Percentiles rank a stretch among this genome's conserved stretches.
Conservation (phyloP, 2,329 filamentous ascomycete genomes). For the Monilinia laxa region DNA sequence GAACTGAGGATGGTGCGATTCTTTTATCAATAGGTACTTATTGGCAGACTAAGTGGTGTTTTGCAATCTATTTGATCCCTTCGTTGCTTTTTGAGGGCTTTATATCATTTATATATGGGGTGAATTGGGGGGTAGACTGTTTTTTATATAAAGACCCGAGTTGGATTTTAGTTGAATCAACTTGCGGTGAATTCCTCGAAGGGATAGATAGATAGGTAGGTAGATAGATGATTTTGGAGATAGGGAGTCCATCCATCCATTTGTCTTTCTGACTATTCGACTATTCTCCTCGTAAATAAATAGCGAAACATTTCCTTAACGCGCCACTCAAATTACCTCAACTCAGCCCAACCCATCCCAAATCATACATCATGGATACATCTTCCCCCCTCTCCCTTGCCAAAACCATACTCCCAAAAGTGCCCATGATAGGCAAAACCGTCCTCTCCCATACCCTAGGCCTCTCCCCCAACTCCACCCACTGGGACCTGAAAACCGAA, state of each 20-base stretch:
- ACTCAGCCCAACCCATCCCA: not conserved
- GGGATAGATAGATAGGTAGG: too few species aligned
- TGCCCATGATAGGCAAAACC: constrained; percentile 62
- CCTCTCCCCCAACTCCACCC: constrained; percentile 66
- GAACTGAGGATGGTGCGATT: too few species aligned
- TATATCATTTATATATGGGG: not conserved
- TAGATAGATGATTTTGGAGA: not conserved
- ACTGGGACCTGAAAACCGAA: constrained; percentile 76
- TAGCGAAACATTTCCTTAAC: not conserved
- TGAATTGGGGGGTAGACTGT: not conserved
- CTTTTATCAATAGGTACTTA: too few species aligned
- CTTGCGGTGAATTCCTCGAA: not conserved
- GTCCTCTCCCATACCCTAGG: constrained; percentile 63
- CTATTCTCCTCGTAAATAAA: not conserved
- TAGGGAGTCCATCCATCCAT: not conserved
- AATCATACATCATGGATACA: constrained; percentile 29
- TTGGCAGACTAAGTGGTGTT: not conserved
- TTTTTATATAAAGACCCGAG: not conserved
- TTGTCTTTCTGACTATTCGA: too few species aligned
- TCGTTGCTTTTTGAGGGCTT: not conserved
- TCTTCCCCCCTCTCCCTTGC: constrained; percentile 40
- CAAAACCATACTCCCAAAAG: constrained; percentile 47
- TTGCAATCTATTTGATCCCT: not conserved
- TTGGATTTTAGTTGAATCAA: not conserved
- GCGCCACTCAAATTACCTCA: constrained; percentile 37